Conservation (phyloP, 164 flowering plant species). For the Berberis vulgaris region DNA sequence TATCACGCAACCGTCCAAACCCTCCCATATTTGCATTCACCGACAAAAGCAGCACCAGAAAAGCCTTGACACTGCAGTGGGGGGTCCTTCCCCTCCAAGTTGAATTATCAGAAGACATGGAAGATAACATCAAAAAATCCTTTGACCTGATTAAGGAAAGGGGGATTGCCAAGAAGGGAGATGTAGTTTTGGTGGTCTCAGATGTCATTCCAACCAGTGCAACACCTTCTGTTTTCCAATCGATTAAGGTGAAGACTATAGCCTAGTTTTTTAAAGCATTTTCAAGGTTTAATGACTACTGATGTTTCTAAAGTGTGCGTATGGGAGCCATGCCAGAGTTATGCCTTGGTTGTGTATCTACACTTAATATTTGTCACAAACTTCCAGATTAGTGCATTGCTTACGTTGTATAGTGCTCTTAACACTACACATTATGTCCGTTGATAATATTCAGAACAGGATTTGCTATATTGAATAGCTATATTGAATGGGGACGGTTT, state of each 20-base stretch:
- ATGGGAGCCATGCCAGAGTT: background rate
- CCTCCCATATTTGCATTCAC: slow-evolving; percentile 87
- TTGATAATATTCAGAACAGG: too few species aligned
- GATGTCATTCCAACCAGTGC: slow-evolving; percentile 33
- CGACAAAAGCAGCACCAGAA: slow-evolving; percentile 14
- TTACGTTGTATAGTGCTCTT: background rate
- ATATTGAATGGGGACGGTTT: too few species aligned
- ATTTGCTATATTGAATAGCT: too few species aligned
- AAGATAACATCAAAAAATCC: background rate
- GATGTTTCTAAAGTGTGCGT: background rate
- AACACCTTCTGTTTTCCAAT: background rate
- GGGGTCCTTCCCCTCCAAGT: background rate
- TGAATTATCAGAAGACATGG: background rate
- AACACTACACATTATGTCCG: too few species aligned
- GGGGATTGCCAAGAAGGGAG: slow-evolving; percentile 54
- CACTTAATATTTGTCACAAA: background rate
- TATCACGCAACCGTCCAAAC: slow-evolving; percentile 78
- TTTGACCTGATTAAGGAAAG: slow-evolving; percentile 28
- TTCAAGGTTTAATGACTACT: background rate
- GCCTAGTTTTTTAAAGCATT: background rate
- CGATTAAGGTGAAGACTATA: background rate
- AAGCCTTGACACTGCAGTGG: background rate
- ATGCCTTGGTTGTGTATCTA: background rate
- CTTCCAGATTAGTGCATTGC: background rate
- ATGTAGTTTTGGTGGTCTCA: slow-evolving; percentile 62